Base-by-base conservation (phyloP, 768 basidiomycete genomes). In the Trametes gibbosa region DNA sequence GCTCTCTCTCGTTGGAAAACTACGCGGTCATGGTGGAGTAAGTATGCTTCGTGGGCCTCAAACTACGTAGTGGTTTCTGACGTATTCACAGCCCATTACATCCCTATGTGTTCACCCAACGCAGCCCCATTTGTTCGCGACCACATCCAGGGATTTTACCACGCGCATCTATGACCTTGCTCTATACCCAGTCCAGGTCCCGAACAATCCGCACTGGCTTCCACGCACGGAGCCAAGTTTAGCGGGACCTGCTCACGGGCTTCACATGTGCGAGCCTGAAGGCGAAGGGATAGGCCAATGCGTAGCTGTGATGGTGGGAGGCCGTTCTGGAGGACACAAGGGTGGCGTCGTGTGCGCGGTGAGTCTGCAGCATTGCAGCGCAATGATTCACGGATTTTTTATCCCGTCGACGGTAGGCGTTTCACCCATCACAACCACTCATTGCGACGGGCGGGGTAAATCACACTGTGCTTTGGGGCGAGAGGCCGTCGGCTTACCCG, bases 361-460 rank as follows among this genome's bases (percentile, higher is more conserved):
- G 65, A 62, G 80, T 25, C 3, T 27, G 23, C 35, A 52, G 19
- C 1, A 25, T 21, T 14, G 32, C 7, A 17, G 2, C 42, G 25
- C 42, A 9, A 14, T 3, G 24, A 41, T 55, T 45, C 47, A 39
- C 43, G 24, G 23, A 41, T 42, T 10, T 32, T 35, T 4, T 23
- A 24, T n/a, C n/a, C n/a, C n/a, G n/a, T n/a, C n/a, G 29, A 32
- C 10, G 4, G 29, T 32, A 90, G 89, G 82, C 84, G 25, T 92
- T 92, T 71, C 87, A 92, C 68, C 78, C 82, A 0, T 71, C 72
- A 10, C 72, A 79, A 51, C 87, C 88, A 4, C 63, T 92, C 16
- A 77, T 92, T 51, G 89, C 89, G 10, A 92, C 90, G 16, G 87
- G 89, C 65, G 90, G 90, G 21, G 90, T 91, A 69, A 59, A 84